These are phyloP conservation scores for Cylindrodendrum hubeiense DNA, from an alignment of 2,329 filamentous ascomycete genomes.

Conservation along the genomic window DNA sequence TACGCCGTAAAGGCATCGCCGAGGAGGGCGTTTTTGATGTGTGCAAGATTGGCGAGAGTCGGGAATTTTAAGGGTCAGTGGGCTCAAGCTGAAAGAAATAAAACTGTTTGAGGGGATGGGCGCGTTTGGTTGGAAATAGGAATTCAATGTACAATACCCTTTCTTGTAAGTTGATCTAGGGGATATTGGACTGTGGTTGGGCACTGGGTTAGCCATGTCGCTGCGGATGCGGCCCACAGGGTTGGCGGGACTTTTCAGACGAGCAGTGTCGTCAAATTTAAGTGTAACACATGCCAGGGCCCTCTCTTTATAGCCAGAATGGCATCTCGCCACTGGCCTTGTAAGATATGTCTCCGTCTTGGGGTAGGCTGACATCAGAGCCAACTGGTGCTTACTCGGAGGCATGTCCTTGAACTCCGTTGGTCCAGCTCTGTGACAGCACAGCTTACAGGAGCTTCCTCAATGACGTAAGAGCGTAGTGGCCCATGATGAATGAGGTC, in stretches of 20 bases:
- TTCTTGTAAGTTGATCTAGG: constrained; percentile 8
- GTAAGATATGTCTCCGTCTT: no score
- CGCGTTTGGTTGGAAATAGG: constrained; percentile 1
- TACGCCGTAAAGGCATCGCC: constrained; percentile 74
- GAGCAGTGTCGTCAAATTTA: neutral
- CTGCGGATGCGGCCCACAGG: neutral
- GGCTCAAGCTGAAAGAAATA: neutral
- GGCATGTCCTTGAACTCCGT: neutral
- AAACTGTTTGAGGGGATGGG: neutral
- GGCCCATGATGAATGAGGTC: neutral
- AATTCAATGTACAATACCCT: constrained; percentile 25
- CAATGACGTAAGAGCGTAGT: neutral
- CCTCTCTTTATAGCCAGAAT: neutral
- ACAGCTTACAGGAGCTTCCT: neutral
- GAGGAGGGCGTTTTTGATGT: constrained; percentile 84
- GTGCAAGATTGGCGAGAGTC: constrained; percentile 86
- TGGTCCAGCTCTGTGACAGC: neutral
- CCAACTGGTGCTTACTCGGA: neutral
- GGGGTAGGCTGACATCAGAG: no score
- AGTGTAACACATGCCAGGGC: neutral
- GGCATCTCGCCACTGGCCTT: no score
- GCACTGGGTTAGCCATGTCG: neutral
- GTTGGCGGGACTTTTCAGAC: neutral
- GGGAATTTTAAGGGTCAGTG: constrained; percentile 71
- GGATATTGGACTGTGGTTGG: neutral